Evolutionary conservation across 495 filamentous ascomycete genomes (phyloP).

Genomic region (Neurospora tetrasperma): DNA sequence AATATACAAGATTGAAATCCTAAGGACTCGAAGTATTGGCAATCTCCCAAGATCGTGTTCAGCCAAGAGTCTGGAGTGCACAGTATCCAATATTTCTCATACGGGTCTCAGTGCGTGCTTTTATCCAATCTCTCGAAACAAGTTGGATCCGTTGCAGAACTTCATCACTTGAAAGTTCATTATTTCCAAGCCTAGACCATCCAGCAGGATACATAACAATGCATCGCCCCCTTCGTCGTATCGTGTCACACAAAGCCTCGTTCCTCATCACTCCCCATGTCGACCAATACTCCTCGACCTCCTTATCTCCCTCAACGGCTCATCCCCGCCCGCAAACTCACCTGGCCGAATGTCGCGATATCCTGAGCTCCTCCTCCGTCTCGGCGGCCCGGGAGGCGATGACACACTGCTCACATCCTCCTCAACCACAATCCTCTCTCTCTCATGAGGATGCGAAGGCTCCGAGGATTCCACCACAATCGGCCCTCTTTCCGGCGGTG

Average conservation of each 20-base stretch:
- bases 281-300: slow-evolving; percentile 18
- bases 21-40: neutral
- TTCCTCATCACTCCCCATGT: slow-evolving; percentile 1
- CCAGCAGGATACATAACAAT: neutral
- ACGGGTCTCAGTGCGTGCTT: neutral
- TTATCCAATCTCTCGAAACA: neutral
- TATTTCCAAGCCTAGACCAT: neutral
- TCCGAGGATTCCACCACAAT: neutral
- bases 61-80: neutral
- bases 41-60: neutral
- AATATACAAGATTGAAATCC: neutral
- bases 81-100: neutral
- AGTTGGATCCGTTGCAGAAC: neutral
- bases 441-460: neutral
- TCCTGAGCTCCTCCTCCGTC: slow-evolving; percentile 2
- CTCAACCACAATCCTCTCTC: neutral
- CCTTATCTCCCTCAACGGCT: slow-evolving; percentile 20
- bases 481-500: neutral
- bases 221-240: neutral
- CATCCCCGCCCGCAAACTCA: slow-evolving; percentile 23
- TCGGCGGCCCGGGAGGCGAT: slow-evolving; percentile 3
- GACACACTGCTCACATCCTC: neutral
- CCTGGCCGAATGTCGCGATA: slow-evolving; percentile 26
- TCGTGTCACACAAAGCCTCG: neutral
- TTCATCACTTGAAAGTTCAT: neutral